A percentile compares a stretch with the other conserved stretches of the same genome.
Evolutionary conservation across 495 filamentous ascomycete genomes (phyloP).

Genomic region (Aspergillus nidulans): DNA sequence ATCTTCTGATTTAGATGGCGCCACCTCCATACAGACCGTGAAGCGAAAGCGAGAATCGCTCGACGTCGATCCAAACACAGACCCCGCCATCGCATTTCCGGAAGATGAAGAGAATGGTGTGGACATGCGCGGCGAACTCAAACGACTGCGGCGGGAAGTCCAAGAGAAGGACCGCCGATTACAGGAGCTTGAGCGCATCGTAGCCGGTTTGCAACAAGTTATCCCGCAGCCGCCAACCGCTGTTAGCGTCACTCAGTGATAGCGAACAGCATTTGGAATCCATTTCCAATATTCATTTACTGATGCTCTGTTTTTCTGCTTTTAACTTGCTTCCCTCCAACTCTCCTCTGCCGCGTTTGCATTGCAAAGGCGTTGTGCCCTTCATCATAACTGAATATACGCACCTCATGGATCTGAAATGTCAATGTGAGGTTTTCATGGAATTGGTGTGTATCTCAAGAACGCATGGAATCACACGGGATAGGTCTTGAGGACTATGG

Average conservation of each 20-base stretch:
- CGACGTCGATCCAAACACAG: slow-evolving; percentile 20
- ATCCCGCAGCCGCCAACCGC: slow-evolving; percentile 38
- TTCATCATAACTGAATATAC: slow-evolving; percentile 9
- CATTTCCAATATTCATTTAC: neutral
- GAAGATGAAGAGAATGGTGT: slow-evolving; percentile 39
- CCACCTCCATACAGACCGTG: slow-evolving; percentile 23
- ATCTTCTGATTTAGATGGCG: slow-evolving; percentile 28
- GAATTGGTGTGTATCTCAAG: slow-evolving; percentile 22
- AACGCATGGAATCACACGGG: slow-evolving; percentile 19
- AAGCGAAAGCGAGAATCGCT: slow-evolving; percentile 46
- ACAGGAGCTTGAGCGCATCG: slow-evolving; percentile 42
- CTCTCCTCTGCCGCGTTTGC: slow-evolving; percentile 15
- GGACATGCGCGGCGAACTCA: slow-evolving; percentile 54
- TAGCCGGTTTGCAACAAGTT: slow-evolving; percentile 40
- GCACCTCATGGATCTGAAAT: slow-evolving; percentile 16
- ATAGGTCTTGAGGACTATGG: slow-evolving; percentile 26
- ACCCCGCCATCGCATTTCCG: slow-evolving; percentile 18
- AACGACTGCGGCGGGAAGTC: slow-evolving; percentile 52
- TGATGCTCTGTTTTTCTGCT: slow-evolving; percentile 2
- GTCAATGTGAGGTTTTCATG: slow-evolving; percentile 20
- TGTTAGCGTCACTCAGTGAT: slow-evolving; percentile 11
- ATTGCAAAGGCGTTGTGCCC: slow-evolving; percentile 22
- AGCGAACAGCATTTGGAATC: neutral
- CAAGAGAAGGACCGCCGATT: slow-evolving; percentile 47
- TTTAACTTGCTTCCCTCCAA: neutral